phyloP scores from a whole-genome alignment of 345 rosid species.

The Brassica carinata region DNA sequence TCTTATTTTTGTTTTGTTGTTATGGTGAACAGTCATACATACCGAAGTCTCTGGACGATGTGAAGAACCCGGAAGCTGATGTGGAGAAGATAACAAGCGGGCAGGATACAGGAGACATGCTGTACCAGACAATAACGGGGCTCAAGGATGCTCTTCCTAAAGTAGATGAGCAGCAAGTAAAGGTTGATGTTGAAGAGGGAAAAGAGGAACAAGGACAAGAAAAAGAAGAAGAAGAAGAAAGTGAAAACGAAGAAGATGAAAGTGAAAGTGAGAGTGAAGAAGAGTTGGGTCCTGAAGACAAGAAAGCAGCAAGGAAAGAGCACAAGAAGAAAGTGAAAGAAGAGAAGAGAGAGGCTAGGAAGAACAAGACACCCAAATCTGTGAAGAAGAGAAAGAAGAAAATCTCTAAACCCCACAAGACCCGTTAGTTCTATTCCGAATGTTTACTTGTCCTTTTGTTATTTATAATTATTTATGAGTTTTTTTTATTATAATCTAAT shows the following conservation, averaged over 20 bases:
- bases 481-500: too few relatives aligned
- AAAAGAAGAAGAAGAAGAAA: neutral
- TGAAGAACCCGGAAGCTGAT: constrained; percentile 76
- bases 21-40: constrained; percentile 63
- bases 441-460: neutral
- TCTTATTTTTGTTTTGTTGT: too few relatives aligned
- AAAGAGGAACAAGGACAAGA: constrained; percentile 40
- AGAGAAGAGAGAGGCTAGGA: constrained; percentile 88
- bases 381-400: constrained; percentile 90
- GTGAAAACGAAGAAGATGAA: constrained; percentile 36
- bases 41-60: constrained; percentile 80
- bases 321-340: constrained; percentile 95
- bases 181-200: constrained; percentile 27
- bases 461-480: neutral
- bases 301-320: constrained; percentile 90
- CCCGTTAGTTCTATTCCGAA: constrained; percentile 45
- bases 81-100: constrained; percentile 73
- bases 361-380: constrained; percentile 85
- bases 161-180: constrained; percentile 32
- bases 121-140: constrained; percentile 85
- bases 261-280: constrained; percentile 49
- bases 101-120: constrained; percentile 70
- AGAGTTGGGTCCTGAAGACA: constrained; percentile 48
- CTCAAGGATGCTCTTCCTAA: constrained; percentile 67
- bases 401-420: constrained; percentile 68